Evolutionary conservation across 345 rosid species (phyloP).

Genomic region (Rhodamnia rubescens): DNA sequence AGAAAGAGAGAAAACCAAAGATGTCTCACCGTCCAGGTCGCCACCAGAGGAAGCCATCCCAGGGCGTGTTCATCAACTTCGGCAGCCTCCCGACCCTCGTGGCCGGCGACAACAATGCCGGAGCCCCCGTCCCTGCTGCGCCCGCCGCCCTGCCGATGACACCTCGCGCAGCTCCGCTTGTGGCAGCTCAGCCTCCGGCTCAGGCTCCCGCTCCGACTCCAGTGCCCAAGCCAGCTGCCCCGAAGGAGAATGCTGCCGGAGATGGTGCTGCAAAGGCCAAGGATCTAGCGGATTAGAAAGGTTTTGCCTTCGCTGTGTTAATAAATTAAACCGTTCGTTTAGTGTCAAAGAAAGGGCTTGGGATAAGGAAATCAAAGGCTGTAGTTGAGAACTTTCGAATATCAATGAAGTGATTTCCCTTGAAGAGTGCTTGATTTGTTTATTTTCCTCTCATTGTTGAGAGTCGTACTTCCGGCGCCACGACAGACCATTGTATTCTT

Average conservation of each 20-base stretch:
- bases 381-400: background rate
- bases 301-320: background rate
- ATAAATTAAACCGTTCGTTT: background rate
- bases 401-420: background rate
- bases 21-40: conserved; percentile 11
- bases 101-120: background rate
- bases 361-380: background rate
- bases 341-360: background rate
- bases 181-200: background rate
- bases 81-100: background rate
- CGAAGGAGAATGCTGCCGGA: background rate
- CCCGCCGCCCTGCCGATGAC: background rate
- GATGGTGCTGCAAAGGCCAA: background rate
- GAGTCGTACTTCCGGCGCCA: background rate
- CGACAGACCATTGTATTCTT: background rate
- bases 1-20: background rate
- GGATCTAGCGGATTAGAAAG: background rate
- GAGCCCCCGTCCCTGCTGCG: background rate
- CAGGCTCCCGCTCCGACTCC: background rate
- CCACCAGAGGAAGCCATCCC: conserved; percentile 16
- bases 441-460: background rate
- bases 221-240: background rate
- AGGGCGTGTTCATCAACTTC: conserved; percentile 3
- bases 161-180: background rate
- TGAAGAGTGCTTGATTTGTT: background rate